Conservation (phyloP, 495 filamentous ascomycete species). For the Penicillium maclennaniae region DNA sequence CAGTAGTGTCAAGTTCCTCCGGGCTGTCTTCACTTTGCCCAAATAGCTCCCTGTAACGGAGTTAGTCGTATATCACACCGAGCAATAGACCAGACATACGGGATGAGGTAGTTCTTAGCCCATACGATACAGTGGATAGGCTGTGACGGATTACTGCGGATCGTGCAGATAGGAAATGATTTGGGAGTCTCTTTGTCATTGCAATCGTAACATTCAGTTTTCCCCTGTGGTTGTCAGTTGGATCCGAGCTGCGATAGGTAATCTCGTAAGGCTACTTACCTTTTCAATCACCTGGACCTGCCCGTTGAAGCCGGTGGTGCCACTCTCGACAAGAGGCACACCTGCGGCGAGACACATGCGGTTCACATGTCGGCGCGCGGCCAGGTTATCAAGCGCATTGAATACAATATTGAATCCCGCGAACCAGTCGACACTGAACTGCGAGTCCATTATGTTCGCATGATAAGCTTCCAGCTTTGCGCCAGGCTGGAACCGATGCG, state of each 20-base stretch:
- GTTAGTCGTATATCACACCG: conserved; percentile 8
- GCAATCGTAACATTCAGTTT: conserved; percentile 97
- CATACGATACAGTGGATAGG: conserved; percentile 99
- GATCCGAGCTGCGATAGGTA: background rate
- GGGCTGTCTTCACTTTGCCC: conserved; percentile 81
- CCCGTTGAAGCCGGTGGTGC: conserved; percentile 96
- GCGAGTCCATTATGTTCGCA: conserved; percentile 90
- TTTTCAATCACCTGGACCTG: conserved; percentile 96
- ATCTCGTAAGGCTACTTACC: conserved; percentile 31
- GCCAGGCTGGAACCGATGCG: conserved; percentile 83
- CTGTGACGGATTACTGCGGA: conserved; percentile 89
- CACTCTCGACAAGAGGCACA: conserved; percentile 91
- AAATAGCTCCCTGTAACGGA: conserved; percentile 66
- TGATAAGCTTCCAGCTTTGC: conserved; percentile 88
- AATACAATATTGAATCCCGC: conserved; percentile 79
- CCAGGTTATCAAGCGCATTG: conserved; percentile 95
- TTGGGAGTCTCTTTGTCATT: conserved; percentile 83
- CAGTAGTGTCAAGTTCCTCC: conserved; percentile 66
- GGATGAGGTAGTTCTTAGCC: conserved; percentile 94
- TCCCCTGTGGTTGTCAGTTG: conserved; percentile 45
- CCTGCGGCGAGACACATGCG: conserved; percentile 92
- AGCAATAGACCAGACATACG: conserved; percentile 37
- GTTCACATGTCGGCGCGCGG: conserved; percentile 92
- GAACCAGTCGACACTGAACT: conserved; percentile 92
- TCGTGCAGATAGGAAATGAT: conserved; percentile 91